Evolutionary conservation across 257 asterid genomes (phyloP).

Genomic region (Osmanthus fragrans): DNA sequence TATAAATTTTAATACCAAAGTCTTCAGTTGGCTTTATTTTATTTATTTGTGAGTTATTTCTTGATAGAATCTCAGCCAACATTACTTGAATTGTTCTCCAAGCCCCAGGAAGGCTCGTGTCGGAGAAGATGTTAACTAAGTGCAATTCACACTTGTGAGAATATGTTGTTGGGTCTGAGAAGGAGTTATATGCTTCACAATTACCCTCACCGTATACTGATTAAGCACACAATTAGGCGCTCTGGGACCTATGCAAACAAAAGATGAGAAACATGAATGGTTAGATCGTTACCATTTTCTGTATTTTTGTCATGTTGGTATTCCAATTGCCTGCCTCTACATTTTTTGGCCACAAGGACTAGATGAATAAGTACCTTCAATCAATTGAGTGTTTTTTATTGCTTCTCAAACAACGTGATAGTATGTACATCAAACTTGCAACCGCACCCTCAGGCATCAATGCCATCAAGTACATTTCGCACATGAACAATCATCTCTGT

Average conservation of each 20-base stretch:
- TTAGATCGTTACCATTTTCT: neutral
- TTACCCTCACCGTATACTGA: neutral
- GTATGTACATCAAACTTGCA: neutral
- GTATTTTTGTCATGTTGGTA: neutral
- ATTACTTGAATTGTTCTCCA: neutral
- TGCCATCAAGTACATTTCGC: neutral
- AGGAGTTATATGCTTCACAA: neutral
- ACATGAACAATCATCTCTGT: neutral
- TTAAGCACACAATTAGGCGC: neutral
- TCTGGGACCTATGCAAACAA: neutral
- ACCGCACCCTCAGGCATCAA: neutral
- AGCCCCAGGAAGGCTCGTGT: neutral
- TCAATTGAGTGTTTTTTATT: neutral
- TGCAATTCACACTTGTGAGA: neutral
- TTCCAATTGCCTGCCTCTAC: neutral
- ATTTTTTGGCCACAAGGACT: neutral
- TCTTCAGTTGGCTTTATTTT: neutral
- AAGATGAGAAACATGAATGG: neutral
- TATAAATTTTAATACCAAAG: neutral
- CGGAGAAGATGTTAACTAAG: neutral
- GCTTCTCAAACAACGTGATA: neutral
- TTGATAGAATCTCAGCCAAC: neutral
- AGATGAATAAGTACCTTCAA: neutral
- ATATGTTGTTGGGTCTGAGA: neutral
- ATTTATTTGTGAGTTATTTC: neutral